Conservation (phyloP, 352 stramenopile species). For the Globisporangium canariense region DNA sequence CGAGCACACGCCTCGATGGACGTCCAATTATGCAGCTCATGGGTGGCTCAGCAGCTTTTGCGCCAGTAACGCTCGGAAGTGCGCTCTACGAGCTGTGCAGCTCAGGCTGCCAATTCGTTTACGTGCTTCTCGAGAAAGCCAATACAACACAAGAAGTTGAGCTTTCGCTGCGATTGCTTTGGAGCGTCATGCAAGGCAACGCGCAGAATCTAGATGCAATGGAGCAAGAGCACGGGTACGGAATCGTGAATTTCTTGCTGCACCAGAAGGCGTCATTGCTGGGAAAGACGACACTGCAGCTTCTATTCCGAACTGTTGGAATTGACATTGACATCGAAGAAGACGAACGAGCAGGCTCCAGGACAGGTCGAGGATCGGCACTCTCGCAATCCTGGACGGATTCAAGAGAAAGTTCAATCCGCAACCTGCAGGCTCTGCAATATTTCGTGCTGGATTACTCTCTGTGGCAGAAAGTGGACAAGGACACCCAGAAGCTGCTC, state of each 20-base stretch:
- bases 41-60: conserved; percentile 30
- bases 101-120: conserved; percentile 52
- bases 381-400: not conserved
- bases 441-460: conserved; percentile 74
- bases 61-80: conserved; percentile 31
- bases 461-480: conserved; percentile 50
- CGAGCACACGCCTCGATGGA: conserved; percentile 49
- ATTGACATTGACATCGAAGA: conserved; percentile 34
- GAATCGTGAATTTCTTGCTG: conserved; percentile 62
- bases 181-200: conserved; percentile 30
- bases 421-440: conserved; percentile 63
- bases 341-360: not conserved
- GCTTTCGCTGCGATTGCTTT: conserved; percentile 40
- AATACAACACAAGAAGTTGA: conserved; percentile 38
- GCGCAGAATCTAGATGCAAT: conserved; percentile 48
- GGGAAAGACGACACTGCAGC: conserved; percentile 26
- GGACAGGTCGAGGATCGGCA: not conserved
- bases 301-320: conserved; percentile 54
- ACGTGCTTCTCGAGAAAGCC: conserved; percentile 47
- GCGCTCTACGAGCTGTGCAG: conserved; percentile 40
- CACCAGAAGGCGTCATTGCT: conserved; percentile 54
- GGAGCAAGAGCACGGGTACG: conserved; percentile 72
- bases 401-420: conserved; percentile 35
- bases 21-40: conserved; percentile 55
- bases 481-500: conserved; percentile 38